phyloP scores from a whole-genome alignment of 768 basidiomycete genomes.

The Terana coerulea region DNA sequence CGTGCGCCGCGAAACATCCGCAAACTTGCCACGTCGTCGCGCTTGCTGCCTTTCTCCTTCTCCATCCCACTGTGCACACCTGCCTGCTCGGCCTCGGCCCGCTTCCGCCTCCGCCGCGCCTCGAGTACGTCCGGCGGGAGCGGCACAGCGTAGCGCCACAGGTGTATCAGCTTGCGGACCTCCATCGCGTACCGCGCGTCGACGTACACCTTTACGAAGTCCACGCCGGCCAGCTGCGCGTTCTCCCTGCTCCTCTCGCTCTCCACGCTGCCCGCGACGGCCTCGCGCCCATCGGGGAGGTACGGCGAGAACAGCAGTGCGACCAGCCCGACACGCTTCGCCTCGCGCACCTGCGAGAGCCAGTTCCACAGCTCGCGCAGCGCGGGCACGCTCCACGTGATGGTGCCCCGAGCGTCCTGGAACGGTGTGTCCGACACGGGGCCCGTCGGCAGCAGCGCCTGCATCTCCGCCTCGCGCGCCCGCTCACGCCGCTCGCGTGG shows the following conservation, averaged over 20 bases:
- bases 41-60: not conserved
- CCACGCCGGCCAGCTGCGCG: slow-evolving; percentile 18
- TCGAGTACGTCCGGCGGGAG: not conserved
- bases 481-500: not conserved
- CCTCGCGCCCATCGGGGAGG: not conserved
- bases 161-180: slow-evolving; percentile 47
- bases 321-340: slow-evolving; percentile 38
- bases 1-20: not conserved
- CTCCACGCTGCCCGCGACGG: not conserved
- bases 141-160: slow-evolving; percentile 36
- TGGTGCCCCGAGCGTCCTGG: slow-evolving; percentile 18
- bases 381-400: slow-evolving; percentile 45
- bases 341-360: slow-evolving; percentile 37
- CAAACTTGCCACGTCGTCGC: not conserved
- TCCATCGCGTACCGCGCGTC: slow-evolving; percentile 44
- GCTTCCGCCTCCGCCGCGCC: not conserved
- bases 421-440: not conserved
- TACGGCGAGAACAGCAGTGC: slow-evolving; percentile 39
- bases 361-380: slow-evolving; percentile 48
- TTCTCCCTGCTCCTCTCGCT: not conserved
- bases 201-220: slow-evolving; percentile 60
- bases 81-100: not conserved
- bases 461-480: not conserved
- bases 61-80: too few species aligned
- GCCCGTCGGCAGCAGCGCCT: slow-evolving; percentile 18